Evolutionary conservation across 2,329 filamentous ascomycete genomes (phyloP).

Genomic region (Cladosporium sp.): DNA sequence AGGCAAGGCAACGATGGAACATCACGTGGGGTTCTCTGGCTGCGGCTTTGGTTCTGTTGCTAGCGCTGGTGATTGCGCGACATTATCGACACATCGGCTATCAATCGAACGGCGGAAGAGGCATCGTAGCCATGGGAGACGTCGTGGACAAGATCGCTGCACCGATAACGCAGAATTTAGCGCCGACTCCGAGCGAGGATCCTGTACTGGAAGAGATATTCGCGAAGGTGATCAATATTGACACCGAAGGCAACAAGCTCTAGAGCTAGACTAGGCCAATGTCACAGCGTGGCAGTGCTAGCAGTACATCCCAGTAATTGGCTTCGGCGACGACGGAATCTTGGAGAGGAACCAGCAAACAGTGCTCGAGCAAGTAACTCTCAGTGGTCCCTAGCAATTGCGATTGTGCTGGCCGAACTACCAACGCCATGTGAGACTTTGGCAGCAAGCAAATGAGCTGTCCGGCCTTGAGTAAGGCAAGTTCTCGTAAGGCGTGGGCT

Average conservation of each 20-base stretch:
- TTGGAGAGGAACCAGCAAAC: neutral
- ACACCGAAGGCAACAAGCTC: neutral
- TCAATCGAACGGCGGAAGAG: conserved; percentile 24
- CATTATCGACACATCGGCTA: conserved; percentile 28
- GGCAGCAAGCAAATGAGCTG: neutral
- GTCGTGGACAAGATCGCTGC: conserved; percentile 27
- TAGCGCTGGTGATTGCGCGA: conserved; percentile 32
- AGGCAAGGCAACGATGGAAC: conserved; percentile 44
- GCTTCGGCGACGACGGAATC: neutral
- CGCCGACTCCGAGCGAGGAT: conserved; percentile 31
- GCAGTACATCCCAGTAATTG: neutral
- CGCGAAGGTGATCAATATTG: conserved; percentile 22
- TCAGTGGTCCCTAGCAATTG: neutral
- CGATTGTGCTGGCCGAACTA: neutral
- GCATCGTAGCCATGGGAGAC: conserved; percentile 26
- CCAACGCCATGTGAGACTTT: neutral
- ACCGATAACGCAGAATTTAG: conserved; percentile 26
- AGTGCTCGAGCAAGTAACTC: neutral
- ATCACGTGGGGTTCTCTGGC: conserved; percentile 33
- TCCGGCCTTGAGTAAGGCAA: neutral
- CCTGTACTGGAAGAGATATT: conserved; percentile 35
- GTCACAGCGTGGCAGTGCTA: neutral
- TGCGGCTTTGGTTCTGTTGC: conserved; percentile 29
- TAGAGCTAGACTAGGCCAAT: neutral
- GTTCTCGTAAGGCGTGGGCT: neutral